Base-by-base conservation (phyloP, 2,329 filamentous ascomycete genomes). In the Delphinella strobiligena region DNA sequence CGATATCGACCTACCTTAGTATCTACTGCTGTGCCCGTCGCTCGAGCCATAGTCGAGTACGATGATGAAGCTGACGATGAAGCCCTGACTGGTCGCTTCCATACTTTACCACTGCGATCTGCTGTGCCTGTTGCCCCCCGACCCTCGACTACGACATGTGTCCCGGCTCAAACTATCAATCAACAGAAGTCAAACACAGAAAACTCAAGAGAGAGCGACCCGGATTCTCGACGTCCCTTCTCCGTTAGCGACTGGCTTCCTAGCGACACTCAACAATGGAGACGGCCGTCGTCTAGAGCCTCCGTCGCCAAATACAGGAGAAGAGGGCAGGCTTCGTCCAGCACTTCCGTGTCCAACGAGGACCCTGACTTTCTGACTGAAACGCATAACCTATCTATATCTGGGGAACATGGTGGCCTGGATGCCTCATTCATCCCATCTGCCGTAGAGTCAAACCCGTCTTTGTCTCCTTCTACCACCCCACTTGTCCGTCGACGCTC, bases 201-300 rank as follows among this genome's bases (percentile, higher is more conserved):
- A n/a, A 27, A 27, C 22, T 27, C 22, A 27, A 27, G 22, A 7
- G n/a, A 27, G 22, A 12, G 7, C 7, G 22, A 27, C 7, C 22
- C 22, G 7, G 22, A 12, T 12, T 27, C 22, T 12, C 7, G 62
- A 41, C 63, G 66, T 38, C 70, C 69, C 42, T 71, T 72, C 58
- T 71, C 69, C 18, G 61, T 71, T 41, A 57, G 59, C 38, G 64
- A 70, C 46, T 54, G 64, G 34, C 56, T 62, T 41, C 59, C 55
- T 37, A 54, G 53, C 38, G 58, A 51, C 37, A 58, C 53, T 41
- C 56, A 51, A 30, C 45, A 59, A 47, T 60, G 56, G 55, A 64
- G 58, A 51, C 47, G 55, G 33, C 56, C 60, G 17, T 50, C 54
- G 14, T 49, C 55, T 27, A 53, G 54, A 61, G 52, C 48, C 52